A percentile compares a stretch with the other conserved stretches of the same genome.
phyloP scores from a whole-genome alignment of 768 basidiomycete genomes.

The Harrya chromipes region DNA sequence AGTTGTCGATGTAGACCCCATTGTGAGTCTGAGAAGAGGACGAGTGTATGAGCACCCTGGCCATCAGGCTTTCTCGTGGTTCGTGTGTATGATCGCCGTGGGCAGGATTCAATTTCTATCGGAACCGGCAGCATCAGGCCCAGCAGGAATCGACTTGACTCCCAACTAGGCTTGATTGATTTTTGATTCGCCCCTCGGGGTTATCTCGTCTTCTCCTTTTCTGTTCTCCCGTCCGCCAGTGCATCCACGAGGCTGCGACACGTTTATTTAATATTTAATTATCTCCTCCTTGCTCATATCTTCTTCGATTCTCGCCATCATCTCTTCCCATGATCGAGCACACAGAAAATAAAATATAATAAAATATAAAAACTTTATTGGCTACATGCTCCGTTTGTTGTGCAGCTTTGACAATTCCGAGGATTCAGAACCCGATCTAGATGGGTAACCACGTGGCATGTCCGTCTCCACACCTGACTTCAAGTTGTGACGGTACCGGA shows the following conservation, averaged over 20 bases:
- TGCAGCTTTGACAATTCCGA: too few species aligned
- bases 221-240: conserved; percentile 17
- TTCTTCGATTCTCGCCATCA: conserved; percentile 8
- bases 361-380: too few species aligned
- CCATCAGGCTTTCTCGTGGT: conserved; percentile 37
- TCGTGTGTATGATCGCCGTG: conserved; percentile 32
- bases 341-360: too few species aligned
- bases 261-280: conserved; percentile 31
- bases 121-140: conserved; percentile 29
- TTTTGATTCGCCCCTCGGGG: conserved; percentile 32
- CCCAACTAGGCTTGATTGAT: conserved; percentile 26
- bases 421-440: too few species aligned
- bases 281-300: conserved; percentile 10
- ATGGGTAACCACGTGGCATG: too few species aligned
- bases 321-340: conserved; percentile 27
- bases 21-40: conserved; percentile 24
- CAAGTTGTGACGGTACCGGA: too few species aligned
- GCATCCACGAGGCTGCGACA: conserved; percentile 31
- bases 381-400: too few species aligned
- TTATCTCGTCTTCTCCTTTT: conserved; percentile 25
- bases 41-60: conserved; percentile 19
- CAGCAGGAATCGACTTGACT: conserved; percentile 13
- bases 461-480: too few species aligned
- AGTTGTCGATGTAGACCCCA: conserved; percentile 20
- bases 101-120: conserved; percentile 27